Base-by-base conservation (phyloP, 2,329 filamentous ascomycete species). In the Colletotrichum incanum region DNA sequence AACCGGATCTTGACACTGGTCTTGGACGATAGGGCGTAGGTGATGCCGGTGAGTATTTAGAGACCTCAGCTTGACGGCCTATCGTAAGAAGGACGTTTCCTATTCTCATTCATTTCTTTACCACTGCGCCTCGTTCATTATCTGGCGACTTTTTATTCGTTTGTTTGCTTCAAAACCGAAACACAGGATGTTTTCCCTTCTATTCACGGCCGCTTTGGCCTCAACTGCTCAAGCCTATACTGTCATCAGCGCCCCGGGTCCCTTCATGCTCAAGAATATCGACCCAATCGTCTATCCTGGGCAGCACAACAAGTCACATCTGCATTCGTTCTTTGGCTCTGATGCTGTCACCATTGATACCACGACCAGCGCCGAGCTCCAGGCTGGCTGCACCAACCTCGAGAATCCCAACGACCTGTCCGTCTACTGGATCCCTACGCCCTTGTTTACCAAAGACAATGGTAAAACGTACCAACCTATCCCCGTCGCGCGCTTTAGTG, bases 321-420 rank as follows among this genome's bases (percentile, higher is more conserved):
- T 82, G 68, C 80, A 82, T 74, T 78, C 79, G 9, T 81, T 80
- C 74, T 82, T 82, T 69, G 80, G 80, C 50, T 81, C 80, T 55
- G 80, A 81, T 58, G 77, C 75, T 39, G 74, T 80, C 34, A 82
- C 78, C 1, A 74, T 77, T 71, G 72, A 77, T 71, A 79, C 79
- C 20, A 78, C 75, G 43, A 78, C 78, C 14, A 79, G 77, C 34
- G 77, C 78, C 20, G 76, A 80, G 66, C 79, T 86, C 1, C 83
- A 84, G 50, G 74, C 76, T 14, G 85, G 85, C 20, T 87, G 85
- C 79, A 83, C 84, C 31, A 83, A 80, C 23, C 81, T 79, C 26
- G 77, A 85, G 73, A 86, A 86, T 78, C 82, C 84, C 39, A 86
- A 87, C 69, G 85, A 87, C 65, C 76, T 86, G 0, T 85, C 83